Evolutionary conservation across 306 rosid species (phyloP), one percentile per base, ranked within the genome.

Genomic region (Dalbergia oliveri): DNA sequence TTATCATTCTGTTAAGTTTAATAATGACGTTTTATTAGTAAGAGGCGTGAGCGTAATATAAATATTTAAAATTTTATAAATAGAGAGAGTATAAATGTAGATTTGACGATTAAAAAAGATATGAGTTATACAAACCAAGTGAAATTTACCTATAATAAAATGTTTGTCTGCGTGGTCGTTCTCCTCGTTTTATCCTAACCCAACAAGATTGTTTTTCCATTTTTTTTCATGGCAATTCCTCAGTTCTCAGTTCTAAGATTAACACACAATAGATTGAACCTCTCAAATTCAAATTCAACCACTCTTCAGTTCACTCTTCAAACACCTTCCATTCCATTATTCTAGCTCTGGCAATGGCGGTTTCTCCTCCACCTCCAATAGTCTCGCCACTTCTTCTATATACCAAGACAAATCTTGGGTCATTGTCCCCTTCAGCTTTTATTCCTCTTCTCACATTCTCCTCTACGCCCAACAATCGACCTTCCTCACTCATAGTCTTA

Each of bases 321-420:
- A n/a, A 54, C 59, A 49, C 37, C 15, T 35, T 37, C 37, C 2
- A 15, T 4, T 15, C 54, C 37, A 12, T 33, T 69, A 12, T 47
- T 69, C 57, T 11, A 51, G 26, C 51, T 47, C 56, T 47, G 23
- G 4, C 56, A 79, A 86, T 86, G 89, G 61, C 69, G 66, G 51
- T 73, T 80, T 77, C 81, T 80, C 73, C 81, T 5, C 77, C 76
- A 0, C 82, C 79, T 47, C 73, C 64, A 47, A 69, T 80, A 79
- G 78, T 86, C 5, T 86, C 87, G 14, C 87, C 87, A 10, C 75
- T 90, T 15, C 66, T 80, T 66, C 66, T 78, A 43, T 87, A 79
- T 73, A 50, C 81, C 59, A 56, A 81, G 8, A 13, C 88, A 16
- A 81, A 77, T 77, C 54, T 73, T 19, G 72, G 35, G 11, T 86